phyloP scores from a whole-genome alignment of 768 basidiomycete genomes.

The Termitomyces sp. region DNA sequence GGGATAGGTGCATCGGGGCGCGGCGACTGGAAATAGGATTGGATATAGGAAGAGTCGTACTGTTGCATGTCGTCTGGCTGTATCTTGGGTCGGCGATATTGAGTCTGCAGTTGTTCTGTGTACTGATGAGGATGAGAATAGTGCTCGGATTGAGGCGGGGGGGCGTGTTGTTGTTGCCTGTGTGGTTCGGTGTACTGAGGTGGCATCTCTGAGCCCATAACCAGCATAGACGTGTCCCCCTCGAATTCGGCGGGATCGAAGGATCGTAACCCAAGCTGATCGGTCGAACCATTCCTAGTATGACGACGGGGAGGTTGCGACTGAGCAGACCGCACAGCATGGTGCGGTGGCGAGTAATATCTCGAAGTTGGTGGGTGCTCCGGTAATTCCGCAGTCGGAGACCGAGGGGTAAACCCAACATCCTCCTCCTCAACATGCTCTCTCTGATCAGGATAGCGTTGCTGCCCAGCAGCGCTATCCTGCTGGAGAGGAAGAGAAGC shows the following conservation, averaged over 20 bases:
- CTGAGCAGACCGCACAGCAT: slow-evolving; percentile 17
- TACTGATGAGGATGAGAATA: slow-evolving; percentile 11
- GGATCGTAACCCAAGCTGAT: slow-evolving; percentile 57
- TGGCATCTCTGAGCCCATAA: slow-evolving; percentile 23
- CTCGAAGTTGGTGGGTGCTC: slow-evolving; percentile 33
- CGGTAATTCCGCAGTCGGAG: slow-evolving; percentile 54
- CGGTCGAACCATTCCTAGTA: slow-evolving; percentile 53
- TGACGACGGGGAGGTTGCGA: slow-evolving; percentile 40
- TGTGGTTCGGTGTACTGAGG: slow-evolving; percentile 26
- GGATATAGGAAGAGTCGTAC: slow-evolving; percentile 61
- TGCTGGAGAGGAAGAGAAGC: slow-evolving; percentile 45
- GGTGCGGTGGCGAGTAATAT: slow-evolving; percentile 26
- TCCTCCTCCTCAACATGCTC: slow-evolving; percentile 46
- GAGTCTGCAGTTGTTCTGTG: slow-evolving; percentile 11
- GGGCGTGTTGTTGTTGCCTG: slow-evolving; percentile 13
- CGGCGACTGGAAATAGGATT: slow-evolving; percentile 52
- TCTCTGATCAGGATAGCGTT: slow-evolving; percentile 27
- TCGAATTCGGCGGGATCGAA: slow-evolving; percentile 58
- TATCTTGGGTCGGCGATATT: slow-evolving; percentile 36
- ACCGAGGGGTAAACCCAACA: slow-evolving; percentile 46
- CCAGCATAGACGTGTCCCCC: slow-evolving; percentile 25
- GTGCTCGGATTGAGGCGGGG: slow-evolving; percentile 17
- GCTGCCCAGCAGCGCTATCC: slow-evolving; percentile 26
- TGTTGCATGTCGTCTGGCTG: slow-evolving; percentile 56
- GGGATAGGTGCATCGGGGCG: slow-evolving; percentile 77